Base-by-base conservation (phyloP, 305 asterid species). In the Fraxinus latifolia region DNA sequence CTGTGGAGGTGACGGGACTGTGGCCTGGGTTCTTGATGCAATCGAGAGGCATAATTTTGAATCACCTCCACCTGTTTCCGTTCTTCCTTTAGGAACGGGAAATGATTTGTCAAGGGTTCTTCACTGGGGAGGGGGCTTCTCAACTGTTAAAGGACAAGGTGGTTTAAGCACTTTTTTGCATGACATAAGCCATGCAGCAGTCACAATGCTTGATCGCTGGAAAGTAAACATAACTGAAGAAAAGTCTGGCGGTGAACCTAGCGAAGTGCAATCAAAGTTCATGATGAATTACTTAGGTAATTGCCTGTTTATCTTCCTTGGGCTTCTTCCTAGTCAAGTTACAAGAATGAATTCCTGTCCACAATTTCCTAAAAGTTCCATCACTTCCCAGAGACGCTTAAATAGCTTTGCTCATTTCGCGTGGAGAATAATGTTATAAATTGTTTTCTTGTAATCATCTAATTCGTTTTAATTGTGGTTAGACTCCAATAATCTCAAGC, bases 1-100 rank as follows among this genome's bases (percentile, higher is more conserved):
- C 80, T 92, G 97, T 80, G 97, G 97, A 81, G 97, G 97, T 79
- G 97, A 93, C 83, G 97, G 97, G 36, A 93, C 97, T 9, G 95
- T 93, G 76, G 95, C 97, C 6, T 93, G 97, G 97, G 95, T 93
- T 84, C 97, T 93, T 85, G 92, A 93, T 86, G 93, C 94, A 55
- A 93, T 93, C 79, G 95, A 91, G 85, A 91, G 83, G 91, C 84
- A 74, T 67, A 89, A 91, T 86, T 92, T 88, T 77, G 93, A 89
- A 86, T 90, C 94, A 21, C 97, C 97, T 34, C 97, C 97, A 82
- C 97, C 97, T 0, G 97, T 93, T 68, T 96, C 97, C 17, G 82
- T 92, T 85, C 97, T 93, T 84, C 97, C 97, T 47, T 83, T 93
- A 85, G 97, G 97, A 82, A 93, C 97, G 71, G 97, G 97, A 85